These are phyloP conservation scores for Aphanoascus verrucosus DNA, from an alignment of 2,329 filamentous ascomycete genomes.

Conservation along the genomic window DNA sequence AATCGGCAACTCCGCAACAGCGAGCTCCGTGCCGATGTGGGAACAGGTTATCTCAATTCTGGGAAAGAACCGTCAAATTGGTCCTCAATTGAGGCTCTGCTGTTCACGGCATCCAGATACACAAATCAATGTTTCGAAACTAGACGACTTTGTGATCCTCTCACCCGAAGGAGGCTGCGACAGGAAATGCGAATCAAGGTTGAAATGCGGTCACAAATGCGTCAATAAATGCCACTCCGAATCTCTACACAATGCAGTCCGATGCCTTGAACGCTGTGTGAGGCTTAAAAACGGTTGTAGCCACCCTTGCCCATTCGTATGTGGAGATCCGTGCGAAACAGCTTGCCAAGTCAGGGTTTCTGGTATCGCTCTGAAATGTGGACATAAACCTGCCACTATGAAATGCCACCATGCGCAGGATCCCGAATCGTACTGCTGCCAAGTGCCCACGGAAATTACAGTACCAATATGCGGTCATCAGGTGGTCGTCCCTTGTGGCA, in stretches of 20 bases:
- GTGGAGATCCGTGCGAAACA: slow-evolving; percentile 33
- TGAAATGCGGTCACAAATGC: slow-evolving; percentile 40
- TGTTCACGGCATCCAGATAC: slow-evolving; percentile 52
- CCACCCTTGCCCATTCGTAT: slow-evolving; percentile 34
- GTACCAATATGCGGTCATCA: slow-evolving; percentile 5
- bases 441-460: not conserved
- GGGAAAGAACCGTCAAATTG: slow-evolving; percentile 1
- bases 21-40: slow-evolving; percentile 12
- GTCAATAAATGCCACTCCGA: slow-evolving; percentile 37
- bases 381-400: slow-evolving; percentile 2
- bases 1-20: slow-evolving; percentile 19
- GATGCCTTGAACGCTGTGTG: slow-evolving; percentile 34
- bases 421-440: not conserved
- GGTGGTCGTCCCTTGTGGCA: slow-evolving; percentile 1
- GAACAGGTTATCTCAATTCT: slow-evolving; percentile 10
- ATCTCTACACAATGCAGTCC: slow-evolving; percentile 32
- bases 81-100: slow-evolving; percentile 2
- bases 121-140: slow-evolving; percentile 40
- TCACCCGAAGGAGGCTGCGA: slow-evolving; percentile 54
- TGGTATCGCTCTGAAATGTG: slow-evolving; percentile 1
- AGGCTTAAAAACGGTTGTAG: slow-evolving; percentile 28
- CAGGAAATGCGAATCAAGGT: slow-evolving; percentile 37
- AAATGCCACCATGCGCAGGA: not conserved
- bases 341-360: slow-evolving; percentile 21
- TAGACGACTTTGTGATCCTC: slow-evolving; percentile 48